Evolutionary conservation across 2,329 filamentous ascomycete species (phyloP), one percentile per base, ranked within the genome.

Genomic region (Ambrosiella xylebori): DNA sequence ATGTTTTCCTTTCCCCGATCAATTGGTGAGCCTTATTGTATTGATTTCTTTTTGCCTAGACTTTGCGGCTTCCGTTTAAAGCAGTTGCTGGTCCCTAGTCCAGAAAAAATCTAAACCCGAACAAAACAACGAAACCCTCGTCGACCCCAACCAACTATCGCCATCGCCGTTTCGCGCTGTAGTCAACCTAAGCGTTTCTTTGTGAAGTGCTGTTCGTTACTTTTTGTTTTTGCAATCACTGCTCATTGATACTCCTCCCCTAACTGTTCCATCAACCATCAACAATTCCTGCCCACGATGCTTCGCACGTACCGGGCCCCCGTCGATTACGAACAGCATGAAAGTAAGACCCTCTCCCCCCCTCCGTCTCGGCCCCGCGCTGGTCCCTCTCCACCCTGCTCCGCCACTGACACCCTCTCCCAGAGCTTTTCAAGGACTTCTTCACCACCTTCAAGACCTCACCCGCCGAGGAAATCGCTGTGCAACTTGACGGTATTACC

Each of bases 251-350:
- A 54, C 52, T 38, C 5, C 39, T 6, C 15, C 13, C 37, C 15
- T 35, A 12, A 8, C 7, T 38, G 11, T 54, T 54, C 9, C 40
- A 12, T 41, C 12, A n/a, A n/a, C 47, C 5, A 11, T 35, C 8
- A 11, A 8, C 12, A 44, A 27, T 27, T 27, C 27, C 15, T 36
- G 37, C 13, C 47, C 57, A 58, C 17, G 36, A 60, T 60, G 59
- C 39, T 60, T 37, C 59, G 59, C 56, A 60, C 59, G 13, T 62
- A 61, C 58, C 58, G 57, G 36, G 58, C 61, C 12, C 61, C 85
- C 56, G 88, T 95, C 65, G 84, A 95, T 70, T 98, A 98, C 73
- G 80, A 83, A 66, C 82, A 83, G 66, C 93, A 98, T 71, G 82
- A 93, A 72, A 75, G 87, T 89, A 71, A 65, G 82, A 70, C 47